Conservation (phyloP, 2,329 filamentous ascomycete genomes). For the Aureobasidium sp. region DNA sequence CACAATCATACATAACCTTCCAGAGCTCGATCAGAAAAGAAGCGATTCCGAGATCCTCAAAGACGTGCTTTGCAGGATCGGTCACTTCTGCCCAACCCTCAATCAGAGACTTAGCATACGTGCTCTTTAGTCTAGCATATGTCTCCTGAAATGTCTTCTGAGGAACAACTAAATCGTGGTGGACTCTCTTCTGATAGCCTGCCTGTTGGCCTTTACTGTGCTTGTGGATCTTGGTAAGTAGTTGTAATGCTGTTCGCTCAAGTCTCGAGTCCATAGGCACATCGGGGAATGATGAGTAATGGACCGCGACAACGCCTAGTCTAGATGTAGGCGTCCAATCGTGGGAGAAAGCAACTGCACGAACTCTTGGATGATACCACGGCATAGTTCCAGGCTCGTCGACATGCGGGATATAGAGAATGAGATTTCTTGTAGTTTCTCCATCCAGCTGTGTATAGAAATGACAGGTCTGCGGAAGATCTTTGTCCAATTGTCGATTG, state of each 20-base stretch:
- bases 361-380: constrained; percentile 88
- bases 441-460: constrained; percentile 53
- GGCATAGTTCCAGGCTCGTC: constrained; percentile 70
- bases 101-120: constrained; percentile 77
- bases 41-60: constrained; percentile 92
- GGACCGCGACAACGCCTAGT: constrained; percentile 53
- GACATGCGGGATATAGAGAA: constrained; percentile 84
- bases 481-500: constrained; percentile 78
- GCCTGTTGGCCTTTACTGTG: constrained; percentile 71
- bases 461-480: constrained; percentile 85
- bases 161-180: constrained; percentile 84
- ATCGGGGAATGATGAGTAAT: constrained; percentile 53
- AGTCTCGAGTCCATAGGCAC: constrained; percentile 41
- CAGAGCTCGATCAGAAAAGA: constrained; percentile 95
- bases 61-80: constrained; percentile 91
- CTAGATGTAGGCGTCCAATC: constrained; percentile 29
- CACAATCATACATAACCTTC: constrained; percentile 76
- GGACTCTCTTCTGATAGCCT: constrained; percentile 83
- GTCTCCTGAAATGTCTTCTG: constrained; percentile 84
- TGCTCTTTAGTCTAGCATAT: constrained; percentile 81
- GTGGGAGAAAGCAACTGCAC: constrained; percentile 80
- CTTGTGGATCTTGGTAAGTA: constrained; percentile 76
- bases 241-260: constrained; percentile 71
- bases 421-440: constrained; percentile 55
- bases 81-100: constrained; percentile 87